These are phyloP conservation scores for Ustilago trichophora DNA, from an alignment of 1,284 basidiomycete genomes.

Conservation along the genomic window DNA sequence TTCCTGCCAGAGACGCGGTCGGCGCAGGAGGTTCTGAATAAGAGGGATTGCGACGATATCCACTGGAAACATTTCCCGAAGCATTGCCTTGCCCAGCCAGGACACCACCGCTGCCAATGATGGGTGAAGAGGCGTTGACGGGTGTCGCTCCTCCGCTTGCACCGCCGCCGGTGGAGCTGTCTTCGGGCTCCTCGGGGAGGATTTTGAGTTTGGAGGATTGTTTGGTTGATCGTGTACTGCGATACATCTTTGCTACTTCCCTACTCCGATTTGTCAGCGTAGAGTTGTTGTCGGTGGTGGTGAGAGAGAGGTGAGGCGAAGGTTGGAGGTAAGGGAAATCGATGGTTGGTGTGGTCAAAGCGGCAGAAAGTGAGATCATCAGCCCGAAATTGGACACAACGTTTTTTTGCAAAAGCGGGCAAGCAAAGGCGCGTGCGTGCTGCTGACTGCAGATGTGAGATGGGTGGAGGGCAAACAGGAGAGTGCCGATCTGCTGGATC, in stretches of 20 bases:
- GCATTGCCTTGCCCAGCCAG: not conserved
- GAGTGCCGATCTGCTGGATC: too few species aligned
- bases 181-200: conserved; percentile 86
- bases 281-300: not conserved
- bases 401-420: too few species aligned
- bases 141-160: conserved; percentile 36
- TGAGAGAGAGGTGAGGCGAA: not conserved
- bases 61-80: conserved; percentile 1
- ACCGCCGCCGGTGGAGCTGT: conserved; percentile 47
- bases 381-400: too few species aligned
- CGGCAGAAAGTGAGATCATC: not conserved
- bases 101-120: conserved; percentile 4
- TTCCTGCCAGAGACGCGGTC: not conserved
- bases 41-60: conserved; percentile 20
- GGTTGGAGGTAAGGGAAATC: not conserved
- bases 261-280: too few species aligned
- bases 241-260: conserved; percentile 21
- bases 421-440: too few species aligned
- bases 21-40: conserved; percentile 24
- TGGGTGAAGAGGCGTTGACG: conserved; percentile 27
- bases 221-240: conserved; percentile 75
- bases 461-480: not conserved
- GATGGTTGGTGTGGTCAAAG: not conserved
- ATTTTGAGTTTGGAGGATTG: conserved; percentile 88
- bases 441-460: too few species aligned